Evolutionary conservation across 2,329 filamentous ascomycete genomes (phyloP), one percentile per base, ranked within the genome.

Genomic region (Phialophora verrucosa): DNA sequence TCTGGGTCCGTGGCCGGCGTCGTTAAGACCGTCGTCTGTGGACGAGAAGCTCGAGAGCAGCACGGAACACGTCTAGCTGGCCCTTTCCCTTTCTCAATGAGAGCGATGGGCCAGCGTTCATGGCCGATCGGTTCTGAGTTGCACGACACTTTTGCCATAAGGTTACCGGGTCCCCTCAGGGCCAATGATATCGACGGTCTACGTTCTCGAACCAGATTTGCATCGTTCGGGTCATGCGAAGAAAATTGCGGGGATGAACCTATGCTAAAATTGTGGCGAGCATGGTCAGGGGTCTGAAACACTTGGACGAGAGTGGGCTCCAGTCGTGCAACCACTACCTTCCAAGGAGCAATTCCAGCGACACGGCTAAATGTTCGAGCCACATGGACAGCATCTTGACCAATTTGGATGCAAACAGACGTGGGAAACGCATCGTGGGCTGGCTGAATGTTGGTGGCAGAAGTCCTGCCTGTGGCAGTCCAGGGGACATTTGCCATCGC

Each of bases 261-360:
- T 1, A 17, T 17, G 29, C 53, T 8, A 29, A 32, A 23, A 14
- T 32, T 55, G 27, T 55, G 53, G 12, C 29, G 53, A 29, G 17
- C 27, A 31, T 23, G 55, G 55, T 25, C 55, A 38, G 25, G 55
- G 55, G 11, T 42, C 23, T 42, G 55, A 25, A 58, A 58, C 55
- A 58, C 38, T 23, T 58, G 4, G n/a, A 58, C 55, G 12, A 58
- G 20, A 35, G 17, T 55, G 53, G 29, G 27, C 29, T 55, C 35
- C 29, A 20, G n/a, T 20, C 53, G 11, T 11, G n/a, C 14, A 55
- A 31, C 53, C 31, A 27, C 27, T n/a, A 55, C 10, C 29, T 31
- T 12, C 53, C 53, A 55, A 55, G 53, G 20, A n/a, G n/a, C 29
- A 29, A 51, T 55, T 8, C 17, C 29, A 17, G 11, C 25, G 53